A percentile compares a stretch with the other conserved stretches of the same genome.
phyloP scores from a whole-genome alignment of 2,329 filamentous ascomycete species.

The Pseudogymnoascus sp. region DNA sequence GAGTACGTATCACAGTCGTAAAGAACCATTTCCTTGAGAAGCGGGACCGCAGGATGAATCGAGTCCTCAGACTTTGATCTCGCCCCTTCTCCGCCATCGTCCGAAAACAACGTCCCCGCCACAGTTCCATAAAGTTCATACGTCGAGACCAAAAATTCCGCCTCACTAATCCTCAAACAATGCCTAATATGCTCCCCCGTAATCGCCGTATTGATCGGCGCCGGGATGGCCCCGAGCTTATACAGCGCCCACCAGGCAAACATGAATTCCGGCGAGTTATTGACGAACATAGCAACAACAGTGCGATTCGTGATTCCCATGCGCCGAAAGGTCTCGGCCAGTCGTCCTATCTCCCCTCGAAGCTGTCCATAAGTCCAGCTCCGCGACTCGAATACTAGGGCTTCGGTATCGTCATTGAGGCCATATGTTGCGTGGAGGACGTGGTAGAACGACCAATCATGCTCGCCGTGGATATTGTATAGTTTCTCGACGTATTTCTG shows the following conservation, averaged over 20 bases:
- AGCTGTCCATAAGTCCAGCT: background rate
- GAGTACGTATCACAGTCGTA: background rate
- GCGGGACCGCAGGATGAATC: background rate
- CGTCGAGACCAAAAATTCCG: background rate
- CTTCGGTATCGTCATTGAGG: background rate
- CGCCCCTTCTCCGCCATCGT: background rate
- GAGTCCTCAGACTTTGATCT: too few species aligned
- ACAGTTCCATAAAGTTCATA: background rate
- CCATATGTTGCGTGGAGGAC: background rate
- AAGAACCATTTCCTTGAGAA: background rate
- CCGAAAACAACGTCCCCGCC: background rate
- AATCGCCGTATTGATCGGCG: background rate
- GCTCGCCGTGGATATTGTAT: background rate
- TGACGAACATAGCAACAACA: background rate
- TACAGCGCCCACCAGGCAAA: background rate
- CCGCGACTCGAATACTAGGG: background rate
- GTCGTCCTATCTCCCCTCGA: background rate
- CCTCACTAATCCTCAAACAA: background rate
- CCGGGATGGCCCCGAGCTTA: background rate
- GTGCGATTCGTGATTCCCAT: background rate
- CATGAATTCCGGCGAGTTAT: background rate
- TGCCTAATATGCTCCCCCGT: background rate
- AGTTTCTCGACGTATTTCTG: background rate
- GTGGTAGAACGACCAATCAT: background rate
- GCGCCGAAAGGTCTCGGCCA: background rate